Conservation (phyloP, 495 filamentous ascomycete species). For the Neurospora sp. region DNA sequence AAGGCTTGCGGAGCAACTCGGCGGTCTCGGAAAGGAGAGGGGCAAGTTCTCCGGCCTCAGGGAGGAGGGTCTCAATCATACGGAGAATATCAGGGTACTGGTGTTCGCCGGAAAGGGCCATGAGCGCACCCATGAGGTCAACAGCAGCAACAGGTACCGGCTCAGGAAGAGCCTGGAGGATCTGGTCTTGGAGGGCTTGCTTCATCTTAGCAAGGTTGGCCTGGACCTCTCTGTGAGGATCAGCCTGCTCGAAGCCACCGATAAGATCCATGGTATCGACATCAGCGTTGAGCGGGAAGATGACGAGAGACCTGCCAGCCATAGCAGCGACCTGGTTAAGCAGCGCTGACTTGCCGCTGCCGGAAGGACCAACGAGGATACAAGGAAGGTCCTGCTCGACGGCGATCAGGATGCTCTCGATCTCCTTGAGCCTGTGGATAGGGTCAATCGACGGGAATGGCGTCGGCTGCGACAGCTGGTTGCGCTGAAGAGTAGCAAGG, state of each 20-base stretch:
- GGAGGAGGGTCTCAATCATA: constrained; percentile 20
- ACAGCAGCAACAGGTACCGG: constrained; percentile 32
- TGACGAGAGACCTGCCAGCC: constrained; percentile 60
- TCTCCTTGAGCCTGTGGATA: constrained; percentile 48
- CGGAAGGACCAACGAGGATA: constrained; percentile 77
- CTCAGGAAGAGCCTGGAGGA: constrained; percentile 39
- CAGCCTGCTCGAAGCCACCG: constrained; percentile 91
- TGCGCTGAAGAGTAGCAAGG: constrained; percentile 55
- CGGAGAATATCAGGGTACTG: constrained; percentile 21
- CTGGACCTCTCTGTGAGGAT: constrained; percentile 58
- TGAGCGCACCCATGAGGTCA: constrained; percentile 29
- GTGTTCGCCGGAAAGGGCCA: constrained; percentile 20
- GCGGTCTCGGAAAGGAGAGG: constrained; percentile 20
- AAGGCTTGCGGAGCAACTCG: constrained; percentile 31
- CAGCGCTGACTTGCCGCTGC: constrained; percentile 74
- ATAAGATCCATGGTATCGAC: constrained; percentile 95
- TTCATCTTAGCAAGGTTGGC: constrained; percentile 44
- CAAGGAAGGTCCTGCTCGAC: constrained; percentile 78
- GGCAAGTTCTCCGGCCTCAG: constrained; percentile 17
- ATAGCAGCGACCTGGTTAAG: constrained; percentile 70
- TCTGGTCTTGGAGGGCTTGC: constrained; percentile 40
- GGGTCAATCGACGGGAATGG: constrained; percentile 45
- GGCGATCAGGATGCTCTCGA: constrained; percentile 82
- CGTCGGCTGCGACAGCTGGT: constrained; percentile 45
- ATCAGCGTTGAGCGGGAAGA: constrained; percentile 80